phyloP scores from a whole-genome alignment of 2,329 filamentous ascomycete species.

The Ophiostoma piceae region DNA sequence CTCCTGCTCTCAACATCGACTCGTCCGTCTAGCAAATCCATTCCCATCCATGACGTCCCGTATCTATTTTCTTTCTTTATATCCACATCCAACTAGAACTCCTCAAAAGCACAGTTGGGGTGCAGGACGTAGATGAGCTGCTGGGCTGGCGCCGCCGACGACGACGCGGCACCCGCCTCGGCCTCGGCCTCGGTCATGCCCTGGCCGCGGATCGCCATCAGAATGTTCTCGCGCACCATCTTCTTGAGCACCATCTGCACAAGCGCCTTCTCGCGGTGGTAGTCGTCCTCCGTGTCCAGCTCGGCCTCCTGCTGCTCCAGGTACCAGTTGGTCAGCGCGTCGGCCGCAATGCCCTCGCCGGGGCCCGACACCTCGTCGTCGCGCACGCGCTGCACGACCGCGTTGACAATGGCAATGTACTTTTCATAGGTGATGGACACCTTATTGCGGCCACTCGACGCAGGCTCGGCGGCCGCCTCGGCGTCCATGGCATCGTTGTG shows the following conservation, averaged over 20 bases:
- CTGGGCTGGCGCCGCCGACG: constrained; percentile 32
- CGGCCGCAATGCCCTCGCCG: constrained; percentile 79
- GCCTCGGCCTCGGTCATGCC: constrained; percentile 46
- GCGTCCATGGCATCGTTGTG: constrained; percentile 37
- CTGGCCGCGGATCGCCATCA: constrained; percentile 70
- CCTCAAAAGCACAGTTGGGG: constrained; percentile 85
- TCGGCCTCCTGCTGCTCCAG: constrained; percentile 85
- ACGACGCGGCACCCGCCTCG: background rate
- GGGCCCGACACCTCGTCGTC: constrained; percentile 67
- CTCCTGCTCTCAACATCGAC: constrained; percentile 8
- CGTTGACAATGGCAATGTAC: constrained; percentile 84
- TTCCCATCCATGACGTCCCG: background rate
- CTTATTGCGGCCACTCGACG: constrained; percentile 43
- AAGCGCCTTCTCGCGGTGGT: constrained; percentile 67
- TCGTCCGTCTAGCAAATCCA: background rate
- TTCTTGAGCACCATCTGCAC: constrained; percentile 84
- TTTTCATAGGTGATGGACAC: constrained; percentile 94
- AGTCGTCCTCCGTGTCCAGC: constrained; percentile 72
- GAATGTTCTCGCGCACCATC: constrained; percentile 92
- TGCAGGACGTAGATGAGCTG: constrained; percentile 80
- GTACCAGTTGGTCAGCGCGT: constrained; percentile 81
- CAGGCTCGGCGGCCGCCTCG: background rate
- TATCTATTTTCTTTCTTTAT: background rate
- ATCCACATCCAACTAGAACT: constrained; percentile 35
- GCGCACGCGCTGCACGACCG: constrained; percentile 75